Percentiles rank a stretch among this genome's conserved stretches.
Evolutionary conservation across 768 basidiomycete genomes (phyloP).

Genomic region (Suillus decipiens): DNA sequence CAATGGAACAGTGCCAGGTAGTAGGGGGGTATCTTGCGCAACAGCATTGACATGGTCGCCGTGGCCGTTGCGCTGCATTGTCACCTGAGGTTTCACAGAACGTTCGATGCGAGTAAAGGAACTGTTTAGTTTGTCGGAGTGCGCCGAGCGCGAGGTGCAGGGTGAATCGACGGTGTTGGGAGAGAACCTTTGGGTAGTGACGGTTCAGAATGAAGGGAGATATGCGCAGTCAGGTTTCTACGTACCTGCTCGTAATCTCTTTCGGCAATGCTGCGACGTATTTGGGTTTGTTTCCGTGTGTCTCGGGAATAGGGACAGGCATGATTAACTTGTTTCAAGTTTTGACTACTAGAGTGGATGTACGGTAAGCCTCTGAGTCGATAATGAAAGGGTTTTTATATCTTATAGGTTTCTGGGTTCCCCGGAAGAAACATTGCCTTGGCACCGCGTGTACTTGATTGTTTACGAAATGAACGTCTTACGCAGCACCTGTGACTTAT

Average conservation of each 20-base stretch:
- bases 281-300: slow-evolving; percentile 32
- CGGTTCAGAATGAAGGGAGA: slow-evolving; percentile 1
- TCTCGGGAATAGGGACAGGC: slow-evolving; percentile 21
- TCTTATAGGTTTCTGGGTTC: slow-evolving; percentile 7
- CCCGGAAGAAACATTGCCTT: slow-evolving; percentile 19
- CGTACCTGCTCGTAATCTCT: slow-evolving; percentile 18
- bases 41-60: slow-evolving; percentile 6
- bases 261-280: slow-evolving; percentile 21
- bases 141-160: not conserved
- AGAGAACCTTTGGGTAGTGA: not conserved
- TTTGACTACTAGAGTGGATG: not conserved
- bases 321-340: slow-evolving; percentile 13
- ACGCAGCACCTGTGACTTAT: slow-evolving; percentile 1
- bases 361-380: not conserved
- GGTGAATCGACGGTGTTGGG: not conserved
- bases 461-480: not conserved
- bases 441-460: slow-evolving; percentile 19
- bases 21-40: slow-evolving; percentile 1
- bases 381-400: not conserved
- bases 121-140: not conserved
- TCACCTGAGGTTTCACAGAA: not conserved
- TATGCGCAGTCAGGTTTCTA: slow-evolving; percentile 10
- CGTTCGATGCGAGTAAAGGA: not conserved
- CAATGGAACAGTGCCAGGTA: slow-evolving; percentile 28
- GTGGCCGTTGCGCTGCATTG: slow-evolving; percentile 13